phyloP scores from a whole-genome alignment of 2,329 filamentous ascomycete species.

The Sporothrix schenckii region DNA sequence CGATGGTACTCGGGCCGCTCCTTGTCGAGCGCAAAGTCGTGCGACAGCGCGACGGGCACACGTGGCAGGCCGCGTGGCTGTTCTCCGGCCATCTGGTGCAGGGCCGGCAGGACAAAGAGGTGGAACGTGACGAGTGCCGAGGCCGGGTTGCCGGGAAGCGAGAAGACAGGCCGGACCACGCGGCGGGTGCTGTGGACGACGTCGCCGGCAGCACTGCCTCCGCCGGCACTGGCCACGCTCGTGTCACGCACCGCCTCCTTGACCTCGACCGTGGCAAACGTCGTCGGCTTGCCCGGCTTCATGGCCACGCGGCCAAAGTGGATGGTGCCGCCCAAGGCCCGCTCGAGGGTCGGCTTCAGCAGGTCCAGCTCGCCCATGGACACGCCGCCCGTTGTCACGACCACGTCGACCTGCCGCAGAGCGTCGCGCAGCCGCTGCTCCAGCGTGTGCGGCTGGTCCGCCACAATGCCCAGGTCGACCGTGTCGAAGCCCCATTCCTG shows the following conservation, averaged over 20 bases:
- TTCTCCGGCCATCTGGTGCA: slow-evolving; percentile 76
- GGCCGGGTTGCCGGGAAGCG: slow-evolving; percentile 90
- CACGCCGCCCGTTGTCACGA: slow-evolving; percentile 91
- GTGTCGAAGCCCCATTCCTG: slow-evolving; percentile 74
- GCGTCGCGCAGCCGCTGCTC: slow-evolving; percentile 77
- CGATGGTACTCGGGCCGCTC: slow-evolving; percentile 85
- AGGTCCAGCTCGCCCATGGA: slow-evolving; percentile 98
- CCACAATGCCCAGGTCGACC: slow-evolving; percentile 83
- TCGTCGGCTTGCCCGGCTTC: slow-evolving; percentile 98
- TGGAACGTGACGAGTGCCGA: slow-evolving; percentile 92
- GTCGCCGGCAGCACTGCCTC: neutral
- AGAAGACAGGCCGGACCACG: slow-evolving; percentile 75
- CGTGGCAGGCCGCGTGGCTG: slow-evolving; percentile 68
- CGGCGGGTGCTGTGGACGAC: slow-evolving; percentile 41
- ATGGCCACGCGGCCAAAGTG: slow-evolving; percentile 95
- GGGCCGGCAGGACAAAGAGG: slow-evolving; percentile 84
- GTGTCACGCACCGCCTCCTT: slow-evolving; percentile 59
- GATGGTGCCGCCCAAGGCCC: slow-evolving; percentile 84
- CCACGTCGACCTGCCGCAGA: slow-evolving; percentile 73
- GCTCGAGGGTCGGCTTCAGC: slow-evolving; percentile 93
- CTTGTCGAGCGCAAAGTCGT: slow-evolving; percentile 75
- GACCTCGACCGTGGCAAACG: slow-evolving; percentile 83
- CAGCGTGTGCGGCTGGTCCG: slow-evolving; percentile 70
- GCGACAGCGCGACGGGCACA: slow-evolving; percentile 70
- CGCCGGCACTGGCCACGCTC: neutral